Conservation (phyloP, 1,139 yeast genomes). For the Kurtzmaniella quercitrusa region DNA sequence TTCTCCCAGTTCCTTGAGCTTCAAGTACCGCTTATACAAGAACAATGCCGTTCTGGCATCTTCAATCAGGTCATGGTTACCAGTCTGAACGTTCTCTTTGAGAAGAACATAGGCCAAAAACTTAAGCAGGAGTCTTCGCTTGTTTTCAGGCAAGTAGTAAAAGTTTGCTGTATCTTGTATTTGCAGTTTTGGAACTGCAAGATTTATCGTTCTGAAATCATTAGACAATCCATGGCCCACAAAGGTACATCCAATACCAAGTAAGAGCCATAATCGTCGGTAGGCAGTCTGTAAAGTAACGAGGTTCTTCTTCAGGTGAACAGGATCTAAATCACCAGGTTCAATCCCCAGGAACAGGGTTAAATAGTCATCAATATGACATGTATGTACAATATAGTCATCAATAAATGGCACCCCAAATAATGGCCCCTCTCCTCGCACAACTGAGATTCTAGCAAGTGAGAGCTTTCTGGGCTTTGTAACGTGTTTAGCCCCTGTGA, state of each 20-base stretch:
- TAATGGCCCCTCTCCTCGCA: conserved; percentile 65
- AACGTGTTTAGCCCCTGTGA: conserved; percentile 61
- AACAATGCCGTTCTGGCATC: conserved; percentile 87
- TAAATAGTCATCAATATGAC: conserved; percentile 74
- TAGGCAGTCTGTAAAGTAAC: conserved; percentile 84
- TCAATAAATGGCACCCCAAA: conserved; percentile 85
- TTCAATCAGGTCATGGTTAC: conserved; percentile 95
- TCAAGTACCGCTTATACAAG: conserved; percentile 68
- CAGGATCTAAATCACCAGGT: conserved; percentile 82
- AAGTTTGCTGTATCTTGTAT: conserved; percentile 87
- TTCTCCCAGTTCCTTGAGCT: conserved; percentile 52
- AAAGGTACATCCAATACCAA: conserved; percentile 86
- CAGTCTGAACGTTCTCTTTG: conserved; percentile 75
- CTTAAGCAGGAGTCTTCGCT: conserved; percentile 78
- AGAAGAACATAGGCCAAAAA: conserved; percentile 81
- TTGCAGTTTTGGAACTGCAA: conserved; percentile 79
- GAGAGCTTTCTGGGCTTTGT: conserved; percentile 74
- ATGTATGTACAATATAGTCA: conserved; percentile 79
- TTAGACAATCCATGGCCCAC: conserved; percentile 92
- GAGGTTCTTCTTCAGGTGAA: conserved; percentile 58
- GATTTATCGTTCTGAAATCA: conserved; percentile 90
- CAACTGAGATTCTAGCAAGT: conserved; percentile 83
- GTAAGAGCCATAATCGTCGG: conserved; percentile 79
- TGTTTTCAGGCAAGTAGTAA: conserved; percentile 65
- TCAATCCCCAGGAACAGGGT: conserved; percentile 92